phyloP scores from a whole-genome alignment of 768 basidiomycete genomes.

The Harrya chromipes region DNA sequence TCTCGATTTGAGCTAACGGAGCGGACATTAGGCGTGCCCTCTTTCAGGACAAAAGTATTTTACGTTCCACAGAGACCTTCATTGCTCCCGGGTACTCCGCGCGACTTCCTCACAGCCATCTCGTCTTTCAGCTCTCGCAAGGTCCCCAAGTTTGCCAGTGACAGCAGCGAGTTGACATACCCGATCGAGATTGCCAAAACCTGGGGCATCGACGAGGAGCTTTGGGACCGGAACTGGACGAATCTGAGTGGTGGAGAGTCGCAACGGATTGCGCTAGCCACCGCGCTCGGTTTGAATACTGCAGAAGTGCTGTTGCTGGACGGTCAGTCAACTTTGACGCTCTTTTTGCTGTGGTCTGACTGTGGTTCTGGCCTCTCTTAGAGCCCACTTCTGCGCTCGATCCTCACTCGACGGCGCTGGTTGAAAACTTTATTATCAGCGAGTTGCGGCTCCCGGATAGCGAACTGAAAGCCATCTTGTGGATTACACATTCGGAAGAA shows the following conservation, averaged over 20 bases:
- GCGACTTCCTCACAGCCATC: conserved; percentile 62
- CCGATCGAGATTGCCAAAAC: conserved; percentile 52
- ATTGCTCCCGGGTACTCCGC: conserved; percentile 78
- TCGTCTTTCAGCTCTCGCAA: conserved; percentile 48
- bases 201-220: conserved; percentile 64
- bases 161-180: conserved; percentile 28
- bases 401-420: conserved; percentile 54
- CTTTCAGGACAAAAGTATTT: conserved; percentile 72
- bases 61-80: conserved; percentile 91
- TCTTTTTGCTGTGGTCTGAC: neutral
- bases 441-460: conserved; percentile 48
- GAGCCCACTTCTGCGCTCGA: conserved; percentile 93
- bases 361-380: conserved; percentile 28
- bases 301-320: conserved; percentile 80
- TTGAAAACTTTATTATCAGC: conserved; percentile 60
- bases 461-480: conserved; percentile 68
- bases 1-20: neutral
- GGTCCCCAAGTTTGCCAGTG: conserved; percentile 20
- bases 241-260: conserved; percentile 84
- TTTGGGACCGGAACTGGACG: conserved; percentile 82
- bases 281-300: conserved; percentile 66
- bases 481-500: conserved; percentile 87
- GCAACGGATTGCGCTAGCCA: conserved; percentile 78
- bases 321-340: conserved; percentile 44
- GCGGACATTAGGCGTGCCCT: conserved; percentile 60